Base-by-base conservation (phyloP, 1,284 basidiomycete genomes). In the Pseudozyma tsukubaensis region DNA sequence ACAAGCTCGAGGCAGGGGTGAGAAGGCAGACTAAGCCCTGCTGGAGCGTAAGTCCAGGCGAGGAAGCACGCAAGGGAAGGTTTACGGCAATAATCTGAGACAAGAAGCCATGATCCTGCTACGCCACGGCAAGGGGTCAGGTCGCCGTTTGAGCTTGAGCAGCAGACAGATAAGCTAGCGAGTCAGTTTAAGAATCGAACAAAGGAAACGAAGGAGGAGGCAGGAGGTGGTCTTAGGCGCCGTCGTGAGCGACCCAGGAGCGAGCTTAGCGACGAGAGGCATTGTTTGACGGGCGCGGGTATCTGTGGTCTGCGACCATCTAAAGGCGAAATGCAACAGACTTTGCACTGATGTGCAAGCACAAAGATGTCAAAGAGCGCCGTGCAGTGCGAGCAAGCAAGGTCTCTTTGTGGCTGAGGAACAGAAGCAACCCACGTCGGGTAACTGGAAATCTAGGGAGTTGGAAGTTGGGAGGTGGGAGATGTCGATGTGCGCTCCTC, bases 1-100 rank as follows among this genome's bases (percentile, higher is more conserved):
- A 49, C 67, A 53, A 70, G 67, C 67, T 63, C 43, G 48, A 63
- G 40, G 67, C 50, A 63, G 57, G 57, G 67, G 35, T 43, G 29
- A 40, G 47, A 48, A 21, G 52, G 57, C 50, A 51, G 44, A 34
- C 21, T 45, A 59, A 50, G 21, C 52, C 37, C 58, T 24, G 50
- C 54, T 52, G 49, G 32, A 42, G 54, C 42, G 42, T 18, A 21
- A 18, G n/a, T n/a, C 55, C 32, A 68, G 51, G 59, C 40, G 50
- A 61, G 49, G 59, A 44, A 16, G 44, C 32, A 63, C 52, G 60
- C 57, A 70, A 57, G 59, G 45, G 36, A 47, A 44, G 34, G 21
- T 32, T 12, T 43, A 19, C 44, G 56, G 66, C 66, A 69, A 59
- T 45, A 32, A 37, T 50, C 18, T 54, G 59, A 59, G 44, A 69